A percentile compares a stretch with the other conserved stretches of the same genome.
Evolutionary conservation across 176 grass and related monocot genomes (phyloP).

Genomic region (Chrysopogon serrulatus): DNA sequence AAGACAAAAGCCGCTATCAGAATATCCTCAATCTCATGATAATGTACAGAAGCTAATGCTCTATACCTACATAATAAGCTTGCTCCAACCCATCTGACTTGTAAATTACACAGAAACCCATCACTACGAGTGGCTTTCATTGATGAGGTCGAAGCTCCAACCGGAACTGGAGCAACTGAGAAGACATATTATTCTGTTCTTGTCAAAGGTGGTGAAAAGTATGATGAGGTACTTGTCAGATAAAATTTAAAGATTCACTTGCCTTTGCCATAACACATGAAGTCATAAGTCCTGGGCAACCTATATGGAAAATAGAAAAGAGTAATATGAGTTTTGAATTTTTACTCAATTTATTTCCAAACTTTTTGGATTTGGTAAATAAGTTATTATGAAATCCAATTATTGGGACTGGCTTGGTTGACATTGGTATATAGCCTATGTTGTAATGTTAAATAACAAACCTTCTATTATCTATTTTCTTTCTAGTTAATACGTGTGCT

Average conservation of each 20-base stretch:
- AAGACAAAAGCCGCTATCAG: slow-evolving; percentile 55
- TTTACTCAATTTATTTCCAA: not conserved
- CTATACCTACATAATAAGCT: not conserved
- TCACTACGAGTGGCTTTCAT: slow-evolving; percentile 92
- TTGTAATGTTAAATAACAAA: not conserved
- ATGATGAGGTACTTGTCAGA: slow-evolving; percentile 62
- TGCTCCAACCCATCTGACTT: slow-evolving; percentile 14
- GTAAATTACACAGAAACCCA: slow-evolving; percentile 41
- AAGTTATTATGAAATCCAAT: not conserved
- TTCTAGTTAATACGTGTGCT: not conserved
- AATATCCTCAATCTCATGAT: slow-evolving; percentile 94
- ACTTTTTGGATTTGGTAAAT: not conserved
- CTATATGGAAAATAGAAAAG: not conserved
- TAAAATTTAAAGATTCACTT: slow-evolving; percentile 10
- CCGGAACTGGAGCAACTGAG: slow-evolving; percentile 33
- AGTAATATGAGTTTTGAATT: not conserved
- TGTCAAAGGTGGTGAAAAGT: slow-evolving; percentile 85
- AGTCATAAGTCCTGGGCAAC: not conserved
- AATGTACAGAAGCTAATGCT: slow-evolving; percentile 30
- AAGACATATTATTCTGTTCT: slow-evolving; percentile 99
- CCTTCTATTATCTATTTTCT: not conserved
- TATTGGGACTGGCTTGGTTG: not conserved
- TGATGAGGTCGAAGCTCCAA: slow-evolving; percentile 60
- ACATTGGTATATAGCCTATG: not conserved
- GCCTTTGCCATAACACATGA: slow-evolving; percentile 2